A percentile compares a stretch with the other conserved stretches of the same genome.
phyloP scores from a whole-genome alignment of 1,284 basidiomycete species.

The Blastosporella zonata region DNA sequence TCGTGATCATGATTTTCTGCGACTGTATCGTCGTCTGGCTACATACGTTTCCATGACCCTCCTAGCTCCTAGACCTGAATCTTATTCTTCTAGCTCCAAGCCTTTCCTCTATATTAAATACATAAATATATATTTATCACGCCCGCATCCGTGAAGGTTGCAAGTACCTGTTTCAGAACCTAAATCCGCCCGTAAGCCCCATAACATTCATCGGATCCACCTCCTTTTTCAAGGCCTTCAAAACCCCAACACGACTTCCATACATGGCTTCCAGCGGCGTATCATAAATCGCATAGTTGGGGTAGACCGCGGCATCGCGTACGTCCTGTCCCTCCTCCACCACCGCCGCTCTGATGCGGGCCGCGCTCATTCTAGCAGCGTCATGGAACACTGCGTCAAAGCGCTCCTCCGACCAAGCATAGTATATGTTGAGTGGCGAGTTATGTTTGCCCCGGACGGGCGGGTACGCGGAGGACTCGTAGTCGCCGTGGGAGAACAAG shows the following conservation, averaged over 20 bases:
- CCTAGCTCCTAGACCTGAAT: too few species aligned
- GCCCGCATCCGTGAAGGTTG: too few species aligned
- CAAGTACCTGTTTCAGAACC: too few species aligned
- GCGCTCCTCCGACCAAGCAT: conserved; percentile 29
- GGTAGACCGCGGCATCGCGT: conserved; percentile 37
- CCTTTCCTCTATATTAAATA: too few species aligned
- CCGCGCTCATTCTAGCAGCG: conserved; percentile 17
- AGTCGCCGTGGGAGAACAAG: conserved; percentile 13
- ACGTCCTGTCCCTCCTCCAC: conserved; percentile 38
- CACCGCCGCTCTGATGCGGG: conserved; percentile 33
- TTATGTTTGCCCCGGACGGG: conserved; percentile 34
- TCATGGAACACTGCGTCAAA: neutral
- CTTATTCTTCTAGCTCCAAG: too few species aligned
- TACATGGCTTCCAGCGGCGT: conserved; percentile 45
- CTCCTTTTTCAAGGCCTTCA: conserved; percentile 20
- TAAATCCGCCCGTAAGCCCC: neutral
- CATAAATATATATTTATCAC: too few species aligned
- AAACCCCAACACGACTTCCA: conserved; percentile 40
- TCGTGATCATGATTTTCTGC: too few species aligned
- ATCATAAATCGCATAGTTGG: conserved; percentile 49
- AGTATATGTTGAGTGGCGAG: conserved; percentile 44
- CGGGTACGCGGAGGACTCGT: conserved; percentile 40
- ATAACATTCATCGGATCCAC: neutral
- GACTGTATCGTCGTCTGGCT: too few species aligned
- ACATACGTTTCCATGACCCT: too few species aligned